Evolutionary conservation across 768 basidiomycete species (phyloP), one percentile per base, ranked within the genome.

Genomic region (Lyophyllum shimeji): DNA sequence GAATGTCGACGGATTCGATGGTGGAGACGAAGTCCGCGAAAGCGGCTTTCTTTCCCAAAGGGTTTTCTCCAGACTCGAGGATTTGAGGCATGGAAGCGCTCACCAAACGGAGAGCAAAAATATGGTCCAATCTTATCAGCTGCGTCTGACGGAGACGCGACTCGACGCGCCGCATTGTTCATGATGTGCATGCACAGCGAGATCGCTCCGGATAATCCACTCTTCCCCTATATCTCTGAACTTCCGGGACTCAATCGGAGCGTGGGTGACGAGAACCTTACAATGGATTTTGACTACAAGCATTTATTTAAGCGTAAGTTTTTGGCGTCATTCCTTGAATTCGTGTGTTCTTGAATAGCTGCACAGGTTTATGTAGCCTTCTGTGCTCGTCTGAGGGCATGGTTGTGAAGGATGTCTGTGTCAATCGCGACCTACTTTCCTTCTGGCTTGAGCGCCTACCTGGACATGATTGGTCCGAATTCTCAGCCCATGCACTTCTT

Each of bases 31-130:
- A n/a, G n/a, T n/a, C n/a, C n/a, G n/a, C n/a, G n/a, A n/a, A n/a
- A n/a, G n/a, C n/a, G n/a, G n/a, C n/a, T n/a, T n/a, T n/a, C n/a
- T n/a, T n/a, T n/a, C n/a, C n/a, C n/a, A n/a, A n/a, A n/a, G n/a
- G n/a, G n/a, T n/a, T n/a, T n/a, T n/a, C n/a, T n/a, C n/a, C n/a
- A n/a, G n/a, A n/a, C n/a, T n/a, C n/a, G n/a, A n/a, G n/a, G n/a
- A n/a, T n/a, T 50, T 0, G 58, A 63, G 48, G 64, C 63, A n/a
- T 69, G 66, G 67, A 64, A 57, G 50, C 53, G 63, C 8, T 67
- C 65, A 18, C 60, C 56, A 17, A 56, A 57, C 46, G 67, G 67
- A 1, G 64, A 65, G 40, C 9, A 7, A 1, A 39, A 58, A 2
- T 61, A 65, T 46, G 66, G 67, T 3, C 59, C 58, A 1, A 47